Conservation (phyloP, 78 protist species). For the Dictyostelium citrinum region DNA sequence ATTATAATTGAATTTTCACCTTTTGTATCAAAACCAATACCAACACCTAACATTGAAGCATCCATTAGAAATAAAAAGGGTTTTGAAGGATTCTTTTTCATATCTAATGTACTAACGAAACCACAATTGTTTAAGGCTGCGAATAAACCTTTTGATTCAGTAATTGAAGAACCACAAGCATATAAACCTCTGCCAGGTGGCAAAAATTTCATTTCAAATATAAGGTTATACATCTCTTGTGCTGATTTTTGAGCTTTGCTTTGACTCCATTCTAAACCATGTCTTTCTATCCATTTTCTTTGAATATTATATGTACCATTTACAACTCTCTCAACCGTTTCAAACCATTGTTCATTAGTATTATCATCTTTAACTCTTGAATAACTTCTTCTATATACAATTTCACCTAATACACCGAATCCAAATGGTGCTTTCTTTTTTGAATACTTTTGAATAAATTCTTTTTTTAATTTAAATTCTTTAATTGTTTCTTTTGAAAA, state of each 20-base stretch:
- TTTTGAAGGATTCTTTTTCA: constrained; percentile 64
- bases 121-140: constrained; percentile 94
- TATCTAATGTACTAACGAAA: constrained; percentile 84
- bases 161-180: constrained; percentile 90
- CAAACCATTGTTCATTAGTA: constrained; percentile 87
- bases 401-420: constrained; percentile 91
- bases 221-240: constrained; percentile 86
- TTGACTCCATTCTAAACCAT: constrained; percentile 77
- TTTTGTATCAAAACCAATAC: constrained; percentile 90
- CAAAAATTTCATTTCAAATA: constrained; percentile 90
- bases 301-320: constrained; percentile 92
- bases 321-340: constrained; percentile 83
- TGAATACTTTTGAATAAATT: constrained; percentile 26
- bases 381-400: constrained; percentile 91
- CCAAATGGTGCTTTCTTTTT: constrained; percentile 60
- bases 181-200: constrained; percentile 94
- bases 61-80: constrained; percentile 95
- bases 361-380: constrained; percentile 83
- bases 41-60: constrained; percentile 93
- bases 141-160: constrained; percentile 81
- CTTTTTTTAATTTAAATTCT: constrained; percentile 1
- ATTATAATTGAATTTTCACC: constrained; percentile 74
- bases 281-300: constrained; percentile 78
- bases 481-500: background rate
- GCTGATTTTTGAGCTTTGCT: constrained; percentile 59